Evolutionary conservation across 805 yeast species (phyloP), one percentile per base, ranked within the genome.

Genomic region (Kluyveromyces nonfermentans): DNA sequence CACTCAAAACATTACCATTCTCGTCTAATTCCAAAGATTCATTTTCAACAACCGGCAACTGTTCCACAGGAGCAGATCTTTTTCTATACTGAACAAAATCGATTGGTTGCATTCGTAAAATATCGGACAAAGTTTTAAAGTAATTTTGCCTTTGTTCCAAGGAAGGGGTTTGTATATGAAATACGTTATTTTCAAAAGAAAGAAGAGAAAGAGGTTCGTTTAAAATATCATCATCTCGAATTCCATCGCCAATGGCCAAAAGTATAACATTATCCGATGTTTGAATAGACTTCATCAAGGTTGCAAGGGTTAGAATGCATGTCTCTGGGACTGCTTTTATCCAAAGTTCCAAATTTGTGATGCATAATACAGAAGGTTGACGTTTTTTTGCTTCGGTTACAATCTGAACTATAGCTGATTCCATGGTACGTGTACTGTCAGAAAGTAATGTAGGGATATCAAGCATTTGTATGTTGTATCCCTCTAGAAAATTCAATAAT

Each of bases 351-450:
- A 87, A 66, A 55, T 84, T 83, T 3, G 97, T 96, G 41, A 93
- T 76, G 58, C 76, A 83, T 2, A 93, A 66, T 14, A 93, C 81
- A 7, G 95, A 76, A 0, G 97, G 98, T 46, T 84, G 83, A 50
- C 90, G 94, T 56, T 95, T 76, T 50, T 85, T 76, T 5, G 95
- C 93, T 63, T 93, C 98, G 18, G 83, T 70, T 55, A 93, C 82
- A 34, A 84, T 73, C 57, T 86, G 96, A 22, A 90, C 85, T 17
- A 88, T 72, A 1, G 84, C 74, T 56, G 86, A 82, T 60, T 93
- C 98, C 1, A 90, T 80, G 0, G 95, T 77, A 53, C 85, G 69
- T 0, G 87, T 77, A 7, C 90, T 71, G 53, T 90, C 97, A 12
- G 87, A 78, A 49, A 80, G 78, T 43, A 93, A 59, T 7, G 81